Evolutionary conservation across 192 early-diverging fungal genomes (phyloP).

Genomic region (Gigaspora rosea): DNA sequence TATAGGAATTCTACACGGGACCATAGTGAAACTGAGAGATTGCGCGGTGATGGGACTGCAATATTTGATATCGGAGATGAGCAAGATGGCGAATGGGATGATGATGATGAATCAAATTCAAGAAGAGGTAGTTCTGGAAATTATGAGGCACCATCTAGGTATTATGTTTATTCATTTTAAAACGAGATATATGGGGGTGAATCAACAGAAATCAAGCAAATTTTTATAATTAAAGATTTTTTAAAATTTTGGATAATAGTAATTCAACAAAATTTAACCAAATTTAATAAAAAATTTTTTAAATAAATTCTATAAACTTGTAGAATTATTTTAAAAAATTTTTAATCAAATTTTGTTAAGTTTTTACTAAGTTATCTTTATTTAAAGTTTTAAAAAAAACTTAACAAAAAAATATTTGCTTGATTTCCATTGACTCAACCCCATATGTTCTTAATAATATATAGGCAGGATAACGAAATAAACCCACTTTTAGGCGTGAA

Average conservation of each 20-base stretch:
- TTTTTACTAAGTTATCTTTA: too few relatives aligned
- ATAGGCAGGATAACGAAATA: not conserved
- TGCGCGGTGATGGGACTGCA: slow-evolving; percentile 47
- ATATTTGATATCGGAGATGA: slow-evolving; percentile 69
- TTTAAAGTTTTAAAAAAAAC: too few relatives aligned
- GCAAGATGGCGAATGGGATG: slow-evolving; percentile 41
- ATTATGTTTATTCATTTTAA: not conserved
- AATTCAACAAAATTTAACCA: too few relatives aligned
- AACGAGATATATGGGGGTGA: not conserved
- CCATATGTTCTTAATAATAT: not conserved
- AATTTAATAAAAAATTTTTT: too few relatives aligned
- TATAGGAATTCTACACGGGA: slow-evolving; percentile 36
- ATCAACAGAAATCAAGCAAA: not conserved
- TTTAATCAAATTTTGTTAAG: too few relatives aligned
- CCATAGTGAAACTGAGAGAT: not conserved
- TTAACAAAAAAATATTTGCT: too few relatives aligned
- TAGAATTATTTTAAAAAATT: too few relatives aligned
- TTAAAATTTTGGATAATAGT: too few relatives aligned
- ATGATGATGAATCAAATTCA: slow-evolving; percentile 7
- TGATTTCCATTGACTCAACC: too few relatives aligned
- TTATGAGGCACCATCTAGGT: slow-evolving; percentile 7
- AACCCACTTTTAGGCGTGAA: not conserved
- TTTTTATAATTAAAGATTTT: too few relatives aligned
- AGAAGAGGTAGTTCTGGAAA: slow-evolving; percentile 1
- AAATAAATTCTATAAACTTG: too few relatives aligned